phyloP scores from a whole-genome alignment of 2,329 filamentous ascomycete species.

The Huntiella abstrusa region DNA sequence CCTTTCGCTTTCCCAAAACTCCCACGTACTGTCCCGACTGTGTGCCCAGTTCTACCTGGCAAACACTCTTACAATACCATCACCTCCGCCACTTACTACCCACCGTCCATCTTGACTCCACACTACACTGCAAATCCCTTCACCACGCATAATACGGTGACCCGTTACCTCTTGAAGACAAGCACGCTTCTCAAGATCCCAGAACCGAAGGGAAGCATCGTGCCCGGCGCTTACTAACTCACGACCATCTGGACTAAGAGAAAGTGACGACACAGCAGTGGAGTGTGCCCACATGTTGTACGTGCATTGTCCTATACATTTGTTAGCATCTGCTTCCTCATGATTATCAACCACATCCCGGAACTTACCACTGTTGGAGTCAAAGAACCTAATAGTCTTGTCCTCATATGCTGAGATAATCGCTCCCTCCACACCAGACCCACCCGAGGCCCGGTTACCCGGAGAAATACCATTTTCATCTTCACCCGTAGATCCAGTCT shows the following conservation, averaged over 20 bases:
- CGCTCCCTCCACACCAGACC: constrained; percentile 71
- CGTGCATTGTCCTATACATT: constrained; percentile 74
- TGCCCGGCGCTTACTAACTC: constrained; percentile 93
- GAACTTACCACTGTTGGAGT: constrained; percentile 88
- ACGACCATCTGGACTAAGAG: constrained; percentile 76
- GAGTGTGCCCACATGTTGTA: constrained; percentile 98
- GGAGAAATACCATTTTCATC: constrained; percentile 70
- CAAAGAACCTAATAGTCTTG: constrained; percentile 88
- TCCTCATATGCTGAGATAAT: constrained; percentile 96
- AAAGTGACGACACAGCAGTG: constrained; percentile 77
- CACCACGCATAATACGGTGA: constrained; percentile 85
- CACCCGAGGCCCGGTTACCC: constrained; percentile 44
- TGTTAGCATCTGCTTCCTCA: not conserved
- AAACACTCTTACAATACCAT: constrained; percentile 91
- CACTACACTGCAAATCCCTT: constrained; percentile 82
- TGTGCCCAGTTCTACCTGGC: constrained; percentile 24
- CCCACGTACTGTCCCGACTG: not conserved
- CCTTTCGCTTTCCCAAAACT: too few species aligned
- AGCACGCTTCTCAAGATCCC: constrained; percentile 85
- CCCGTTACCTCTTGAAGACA: constrained; percentile 92
- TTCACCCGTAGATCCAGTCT: constrained; percentile 40
- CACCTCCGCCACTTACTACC: constrained; percentile 85
- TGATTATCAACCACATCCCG: not conserved
- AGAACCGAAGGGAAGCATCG: constrained; percentile 88
- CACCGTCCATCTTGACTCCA: constrained; percentile 93